Evolutionary conservation across 2,329 filamentous ascomycete genomes (phyloP), one percentile per base, ranked within the genome.

Genomic region (Dactylellina parvicollis): DNA sequence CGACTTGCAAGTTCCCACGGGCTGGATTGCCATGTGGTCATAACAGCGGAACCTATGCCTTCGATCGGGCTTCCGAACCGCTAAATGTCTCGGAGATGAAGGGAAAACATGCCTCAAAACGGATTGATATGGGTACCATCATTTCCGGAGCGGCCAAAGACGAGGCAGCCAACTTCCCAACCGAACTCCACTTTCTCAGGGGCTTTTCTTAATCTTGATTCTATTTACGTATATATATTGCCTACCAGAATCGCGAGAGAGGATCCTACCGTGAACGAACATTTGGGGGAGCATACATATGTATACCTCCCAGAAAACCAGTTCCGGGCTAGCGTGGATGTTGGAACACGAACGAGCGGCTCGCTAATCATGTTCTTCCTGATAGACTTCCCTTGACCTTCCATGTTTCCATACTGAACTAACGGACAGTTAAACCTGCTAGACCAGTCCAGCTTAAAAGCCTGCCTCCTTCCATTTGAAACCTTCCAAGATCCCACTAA

Each of bases 11-110:
- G 57, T 47, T 70, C 65, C 65, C 65, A 62, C 24, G 56, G 56
- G 42, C 50, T 64, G 57, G 66, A 64, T 44, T 62, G 66, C 66
- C 66, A 71, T 71, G 66, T 71, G 57, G 57, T 71, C 38, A 71
- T 64, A 64, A 71, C 50, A 64, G 57, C 59, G 50, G 52, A 64
- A 64, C 18, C 44, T 71, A 71, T 64, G 42, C 52, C 42, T 64
- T 64, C 59, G 66, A 71, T 73, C 60, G 60, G 47, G 60, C 38
- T 73, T 65, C 67, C 44, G 59, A 60, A 73, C 54, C 46, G 60
- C 52, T 66, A 59, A 62, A 61, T 64, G 60, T 56, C 69, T 73
- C 49, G 60, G 54, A 69, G 64, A 69, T 69, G 64, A 61, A 61
- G 46, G n/a, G 64, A 40, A 67, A 52, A 60, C 55, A 59, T 59